Evolutionary conservation across 257 asterid species (phyloP).

Genomic region (Oldenlandia corymbosa): DNA sequence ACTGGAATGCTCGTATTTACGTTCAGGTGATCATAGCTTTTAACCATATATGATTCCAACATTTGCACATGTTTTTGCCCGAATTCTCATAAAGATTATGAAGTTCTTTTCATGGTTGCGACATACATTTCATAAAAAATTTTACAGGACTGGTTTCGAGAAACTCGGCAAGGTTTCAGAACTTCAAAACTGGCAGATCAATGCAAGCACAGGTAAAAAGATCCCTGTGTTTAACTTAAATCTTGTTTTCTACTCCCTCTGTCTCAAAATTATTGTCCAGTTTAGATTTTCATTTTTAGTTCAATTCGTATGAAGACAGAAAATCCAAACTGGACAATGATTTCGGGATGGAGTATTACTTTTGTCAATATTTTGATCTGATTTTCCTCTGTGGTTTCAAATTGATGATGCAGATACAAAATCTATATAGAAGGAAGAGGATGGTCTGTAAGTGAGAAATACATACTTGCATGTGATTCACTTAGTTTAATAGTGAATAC

Average conservation of each 20-base stretch:
- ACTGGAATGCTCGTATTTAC: constrained; percentile 71
- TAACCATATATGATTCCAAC: too few species aligned
- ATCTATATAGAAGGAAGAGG: constrained; percentile 83
- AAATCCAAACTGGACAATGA: too few species aligned
- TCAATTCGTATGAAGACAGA: too few species aligned
- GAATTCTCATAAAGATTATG: too few species aligned
- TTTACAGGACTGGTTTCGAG: constrained; percentile 64
- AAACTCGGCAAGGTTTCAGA: constrained; percentile 55
- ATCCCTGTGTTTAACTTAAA: background rate
- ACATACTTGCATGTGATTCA: constrained; percentile 84
- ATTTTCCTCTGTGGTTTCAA: background rate
- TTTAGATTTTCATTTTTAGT: too few species aligned
- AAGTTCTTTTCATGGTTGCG: too few species aligned
- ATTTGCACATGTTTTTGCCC: too few species aligned
- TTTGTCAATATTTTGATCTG: background rate
- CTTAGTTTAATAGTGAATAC: constrained; percentile 51
- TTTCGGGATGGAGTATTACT: too few species aligned
- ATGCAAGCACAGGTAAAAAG: constrained; percentile 59
- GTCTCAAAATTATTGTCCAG: too few species aligned
- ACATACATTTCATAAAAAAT: too few species aligned
- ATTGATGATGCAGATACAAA: constrained; percentile 66
- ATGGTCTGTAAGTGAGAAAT: constrained; percentile 93
- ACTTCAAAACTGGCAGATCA: constrained; percentile 71
- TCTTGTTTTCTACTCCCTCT: too few species aligned
- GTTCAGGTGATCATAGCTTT: constrained; percentile 45